Evolutionary conservation across 805 yeast genomes (phyloP).

Genomic region (Candida sithepensis): DNA sequence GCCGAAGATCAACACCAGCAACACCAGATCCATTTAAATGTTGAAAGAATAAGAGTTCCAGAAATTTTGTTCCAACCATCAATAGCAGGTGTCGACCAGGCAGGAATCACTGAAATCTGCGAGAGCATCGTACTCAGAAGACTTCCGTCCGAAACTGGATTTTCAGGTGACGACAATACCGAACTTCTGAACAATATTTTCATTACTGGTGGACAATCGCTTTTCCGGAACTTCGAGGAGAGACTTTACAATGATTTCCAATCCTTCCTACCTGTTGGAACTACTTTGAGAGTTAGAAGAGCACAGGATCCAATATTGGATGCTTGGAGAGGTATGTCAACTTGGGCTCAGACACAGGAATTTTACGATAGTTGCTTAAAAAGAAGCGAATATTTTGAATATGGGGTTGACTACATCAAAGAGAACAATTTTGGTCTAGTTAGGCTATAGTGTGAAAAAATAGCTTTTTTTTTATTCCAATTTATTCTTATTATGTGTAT

Average conservation of each 20-base stretch:
- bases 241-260: conserved; percentile 71
- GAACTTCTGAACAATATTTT: conserved; percentile 62
- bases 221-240: conserved; percentile 58
- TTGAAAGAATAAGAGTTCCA: conserved; percentile 89
- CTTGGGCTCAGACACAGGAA: conserved; percentile 57
- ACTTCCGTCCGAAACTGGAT: conserved; percentile 48
- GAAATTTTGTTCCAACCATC: conserved; percentile 90
- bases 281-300: conserved; percentile 54
- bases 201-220: conserved; percentile 81
- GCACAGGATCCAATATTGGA: conserved; percentile 73
- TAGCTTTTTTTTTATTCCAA: too few species aligned
- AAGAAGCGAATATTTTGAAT: conserved; percentile 75
- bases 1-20: conserved; percentile 79
- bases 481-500: too few species aligned
- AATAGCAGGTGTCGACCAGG: conserved; percentile 93
- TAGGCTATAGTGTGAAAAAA: conserved; percentile 11
- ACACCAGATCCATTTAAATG: conserved; percentile 86
- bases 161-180: conserved; percentile 47
- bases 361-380: conserved; percentile 49
- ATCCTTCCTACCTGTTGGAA: conserved; percentile 64
- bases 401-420: conserved; percentile 84
- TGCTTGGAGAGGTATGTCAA: conserved; percentile 93
- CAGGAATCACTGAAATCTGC: conserved; percentile 80
- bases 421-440: conserved; percentile 72
- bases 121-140: conserved; percentile 63